phyloP scores from a whole-genome alignment of 495 filamentous ascomycete genomes.

The Aspergillus sparsus region DNA sequence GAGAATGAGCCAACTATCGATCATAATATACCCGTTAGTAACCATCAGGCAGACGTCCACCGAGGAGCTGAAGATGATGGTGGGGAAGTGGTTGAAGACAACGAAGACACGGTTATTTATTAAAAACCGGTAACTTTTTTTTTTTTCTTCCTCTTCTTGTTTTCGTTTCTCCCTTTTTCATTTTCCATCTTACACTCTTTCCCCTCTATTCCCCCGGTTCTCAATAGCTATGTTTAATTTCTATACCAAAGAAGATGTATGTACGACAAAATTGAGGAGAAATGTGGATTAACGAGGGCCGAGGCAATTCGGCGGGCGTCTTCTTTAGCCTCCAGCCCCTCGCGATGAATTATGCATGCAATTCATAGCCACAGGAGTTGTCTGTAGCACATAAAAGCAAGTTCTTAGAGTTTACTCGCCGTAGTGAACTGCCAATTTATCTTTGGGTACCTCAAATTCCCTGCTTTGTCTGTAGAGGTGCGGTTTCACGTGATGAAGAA shows the following conservation, averaged over 20 bases:
- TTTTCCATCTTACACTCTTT: not conserved
- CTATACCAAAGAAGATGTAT: conserved; percentile 1
- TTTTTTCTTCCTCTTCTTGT: conserved; percentile 2
- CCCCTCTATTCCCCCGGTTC: not conserved
- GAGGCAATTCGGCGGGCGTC: conserved; percentile 13
- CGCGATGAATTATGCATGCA: too few species aligned
- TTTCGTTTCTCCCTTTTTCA: not conserved
- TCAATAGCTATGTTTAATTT: not conserved
- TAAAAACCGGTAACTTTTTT: conserved; percentile 36
- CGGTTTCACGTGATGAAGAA: conserved; percentile 28
- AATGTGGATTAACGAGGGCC: conserved; percentile 14
- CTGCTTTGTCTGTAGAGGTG: conserved; percentile 1
- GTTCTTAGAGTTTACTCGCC: not conserved
- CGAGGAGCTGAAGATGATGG: conserved; percentile 59
- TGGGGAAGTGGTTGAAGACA: conserved; percentile 72
- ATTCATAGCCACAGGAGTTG: not conserved
- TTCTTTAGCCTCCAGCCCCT: too few species aligned
- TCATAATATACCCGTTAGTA: conserved; percentile 17
- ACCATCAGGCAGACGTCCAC: conserved; percentile 32
- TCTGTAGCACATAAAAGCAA: not conserved
- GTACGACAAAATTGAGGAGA: conserved; percentile 13
- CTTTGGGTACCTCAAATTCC: not conserved
- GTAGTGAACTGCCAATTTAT: not conserved
- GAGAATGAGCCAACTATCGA: conserved; percentile 23
- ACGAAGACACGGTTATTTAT: conserved; percentile 86